These are phyloP conservation scores for Russula lepida DNA, from an alignment of 768 basidiomycete species.

Conservation along the genomic window DNA sequence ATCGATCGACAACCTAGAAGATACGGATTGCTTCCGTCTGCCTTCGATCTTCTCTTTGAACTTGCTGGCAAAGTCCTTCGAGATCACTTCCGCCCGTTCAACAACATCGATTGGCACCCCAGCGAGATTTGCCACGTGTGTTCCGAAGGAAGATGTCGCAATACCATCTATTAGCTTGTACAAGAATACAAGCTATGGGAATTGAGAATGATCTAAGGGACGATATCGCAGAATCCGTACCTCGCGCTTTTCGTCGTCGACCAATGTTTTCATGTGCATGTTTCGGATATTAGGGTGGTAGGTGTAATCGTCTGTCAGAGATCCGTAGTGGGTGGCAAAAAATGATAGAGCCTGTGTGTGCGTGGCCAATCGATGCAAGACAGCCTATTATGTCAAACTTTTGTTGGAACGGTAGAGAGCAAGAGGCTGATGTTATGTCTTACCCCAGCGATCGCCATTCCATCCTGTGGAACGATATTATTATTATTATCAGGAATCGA, in stretches of 20 bases:
- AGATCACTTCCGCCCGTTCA: constrained; percentile 79
- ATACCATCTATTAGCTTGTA: constrained; percentile 89
- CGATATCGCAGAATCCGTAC: constrained; percentile 32
- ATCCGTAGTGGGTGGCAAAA: constrained; percentile 97
- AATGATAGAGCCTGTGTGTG: constrained; percentile 87
- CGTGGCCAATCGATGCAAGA: constrained; percentile 89
- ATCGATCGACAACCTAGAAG: constrained; percentile 60
- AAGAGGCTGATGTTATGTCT: constrained; percentile 19
- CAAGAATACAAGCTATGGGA: constrained; percentile 75
- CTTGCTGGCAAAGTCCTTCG: constrained; percentile 76
- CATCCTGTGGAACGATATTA: constrained; percentile 50
- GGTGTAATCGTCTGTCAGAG: constrained; percentile 87
- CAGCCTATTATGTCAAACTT: constrained; percentile 45
- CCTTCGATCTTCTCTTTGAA: constrained; percentile 75
- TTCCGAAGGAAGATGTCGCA: constrained; percentile 85
- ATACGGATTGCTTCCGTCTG: constrained; percentile 45
- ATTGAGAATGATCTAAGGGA: neutral
- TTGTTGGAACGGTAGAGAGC: neutral
- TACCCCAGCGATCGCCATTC: constrained; percentile 96
- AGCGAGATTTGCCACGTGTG: constrained; percentile 91
- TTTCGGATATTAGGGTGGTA: constrained; percentile 89
- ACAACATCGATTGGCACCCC: constrained; percentile 85
- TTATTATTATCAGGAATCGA: constrained; percentile 8
- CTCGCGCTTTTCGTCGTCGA: constrained; percentile 87
- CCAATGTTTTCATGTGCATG: constrained; percentile 93